Evolutionary conservation across 495 filamentous ascomycete genomes (phyloP), one percentile per base, ranked within the genome.

Genomic region (Physcia stellaris): DNA sequence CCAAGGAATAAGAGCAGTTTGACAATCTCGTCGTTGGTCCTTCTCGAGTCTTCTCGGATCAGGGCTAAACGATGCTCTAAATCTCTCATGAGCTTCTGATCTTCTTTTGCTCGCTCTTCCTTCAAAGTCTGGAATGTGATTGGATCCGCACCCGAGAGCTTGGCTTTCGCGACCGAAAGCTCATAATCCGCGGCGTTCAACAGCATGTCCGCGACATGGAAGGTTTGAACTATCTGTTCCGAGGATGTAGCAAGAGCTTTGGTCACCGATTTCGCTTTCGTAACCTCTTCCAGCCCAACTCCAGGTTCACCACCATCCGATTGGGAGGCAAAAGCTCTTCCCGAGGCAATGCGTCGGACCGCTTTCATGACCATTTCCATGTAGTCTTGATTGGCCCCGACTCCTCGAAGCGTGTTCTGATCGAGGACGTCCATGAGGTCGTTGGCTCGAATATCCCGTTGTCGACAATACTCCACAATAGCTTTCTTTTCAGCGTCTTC

Each of bases 141-240:
- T 17, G 50, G 28, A 2, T 70, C 65, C 4, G 65, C 53, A 24
- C 61, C 57, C 21, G 64, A 52, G 46, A 66, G 62, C 19, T 56
- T 62, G 7, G 67, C 68, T 41, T 69, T 66, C 22, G 68, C 67
- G 20, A 68, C 64, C 20, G 68, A 69, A 20, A 72, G 56, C 33
- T 61, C 55, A 44, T 72, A 72, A 43, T 72, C 68, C 9, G 67
- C 67, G 31, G 66, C 57, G 46, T 71, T 71, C 35, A 72, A 59
- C 4, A 57, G 51, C 42, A 62, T 58, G 35, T 71, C 68, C 9
- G 63, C 68, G 6, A 59, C 47, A 26, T 62, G 62, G 15, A 67
- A 70, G 36, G 53, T 63, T 32, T 58, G 63, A 18, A 72, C 53
- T 23, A 70, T 67, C 10, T 65, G 58, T 46, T 70, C 66, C 12